Conservation (phyloP, 768 basidiomycete species). For the Lyophyllum shimeji region DNA sequence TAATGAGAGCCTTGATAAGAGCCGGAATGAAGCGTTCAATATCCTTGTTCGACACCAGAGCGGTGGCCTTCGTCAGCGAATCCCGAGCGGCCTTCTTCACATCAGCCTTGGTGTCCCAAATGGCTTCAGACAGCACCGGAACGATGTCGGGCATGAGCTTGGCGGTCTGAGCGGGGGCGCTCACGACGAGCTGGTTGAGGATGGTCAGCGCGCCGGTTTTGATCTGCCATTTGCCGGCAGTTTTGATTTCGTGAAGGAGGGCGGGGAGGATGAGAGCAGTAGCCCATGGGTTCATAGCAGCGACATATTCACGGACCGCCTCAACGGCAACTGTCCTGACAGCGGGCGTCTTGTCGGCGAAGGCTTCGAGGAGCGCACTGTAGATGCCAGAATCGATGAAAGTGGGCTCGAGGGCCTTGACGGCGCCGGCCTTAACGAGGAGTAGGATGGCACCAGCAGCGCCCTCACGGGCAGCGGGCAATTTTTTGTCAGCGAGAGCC, state of each 20-base stretch:
- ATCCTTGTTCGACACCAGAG: constrained; percentile 97
- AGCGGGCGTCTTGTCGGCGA: constrained; percentile 93
- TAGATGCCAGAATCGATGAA: constrained; percentile 88
- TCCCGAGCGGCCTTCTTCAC: constrained; percentile 98
- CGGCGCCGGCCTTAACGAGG: constrained; percentile 68
- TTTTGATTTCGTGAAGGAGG: constrained; percentile 91
- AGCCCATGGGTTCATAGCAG: constrained; percentile 88
- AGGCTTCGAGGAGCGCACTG: constrained; percentile 82
- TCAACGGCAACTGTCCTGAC: constrained; percentile 83
- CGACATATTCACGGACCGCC: constrained; percentile 74
- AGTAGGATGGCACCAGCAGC: constrained; percentile 71
- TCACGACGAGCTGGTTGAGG: constrained; percentile 84
- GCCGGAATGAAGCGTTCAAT: constrained; percentile 96
- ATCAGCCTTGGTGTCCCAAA: constrained; percentile 98
- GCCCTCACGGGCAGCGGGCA: constrained; percentile 86
- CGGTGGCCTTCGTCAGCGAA: constrained; percentile 91
- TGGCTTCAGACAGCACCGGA: constrained; percentile 90
- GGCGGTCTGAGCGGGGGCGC: constrained; percentile 80
- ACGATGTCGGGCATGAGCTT: constrained; percentile 94
- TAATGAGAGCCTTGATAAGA: constrained; percentile 95
- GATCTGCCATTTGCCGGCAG: constrained; percentile 96
- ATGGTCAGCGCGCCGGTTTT: constrained; percentile 85
- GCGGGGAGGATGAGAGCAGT: constrained; percentile 78
- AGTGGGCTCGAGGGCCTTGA: constrained; percentile 83
- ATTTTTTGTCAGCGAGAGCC: constrained; percentile 95